A percentile compares a stretch with the other conserved stretches of the same genome.
phyloP scores from a whole-genome alignment of 2,329 filamentous ascomycete genomes.

The Clarireedia sp. region DNA sequence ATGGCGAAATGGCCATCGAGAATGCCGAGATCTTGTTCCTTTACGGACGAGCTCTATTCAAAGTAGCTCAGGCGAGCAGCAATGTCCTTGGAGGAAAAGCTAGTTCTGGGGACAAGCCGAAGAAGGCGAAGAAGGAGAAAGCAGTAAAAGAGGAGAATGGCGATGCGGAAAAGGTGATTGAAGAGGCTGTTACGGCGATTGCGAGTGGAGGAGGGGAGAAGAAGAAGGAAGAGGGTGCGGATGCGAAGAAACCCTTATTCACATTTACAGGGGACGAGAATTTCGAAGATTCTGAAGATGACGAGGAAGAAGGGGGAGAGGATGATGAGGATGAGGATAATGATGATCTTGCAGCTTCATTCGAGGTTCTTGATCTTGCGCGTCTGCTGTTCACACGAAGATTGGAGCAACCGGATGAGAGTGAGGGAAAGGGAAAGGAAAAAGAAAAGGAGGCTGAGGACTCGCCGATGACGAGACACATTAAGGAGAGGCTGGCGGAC shows the following conservation, averaged over 20 bases:
- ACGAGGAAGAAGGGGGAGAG: slow-evolving; percentile 46
- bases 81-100: slow-evolving; percentile 86
- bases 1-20: slow-evolving; percentile 82
- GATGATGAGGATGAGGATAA: slow-evolving; percentile 50
- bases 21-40: slow-evolving; percentile 93
- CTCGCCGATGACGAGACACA: slow-evolving; percentile 41
- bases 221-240: slow-evolving; percentile 32
- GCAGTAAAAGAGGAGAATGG: slow-evolving; percentile 35
- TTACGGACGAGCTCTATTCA: slow-evolving; percentile 90
- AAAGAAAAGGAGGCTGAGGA: slow-evolving; percentile 62
- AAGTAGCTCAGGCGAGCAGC: slow-evolving; percentile 87
- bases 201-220: slow-evolving; percentile 20
- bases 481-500: slow-evolving; percentile 72
- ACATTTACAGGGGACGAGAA: slow-evolving; percentile 93
- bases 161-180: slow-evolving; percentile 35
- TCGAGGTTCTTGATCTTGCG: slow-evolving; percentile 76
- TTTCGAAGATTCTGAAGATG: slow-evolving; percentile 75
- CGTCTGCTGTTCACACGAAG: slow-evolving; percentile 56
- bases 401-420: slow-evolving; percentile 40
- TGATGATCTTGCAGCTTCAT: slow-evolving; percentile 71
- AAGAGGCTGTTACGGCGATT: slow-evolving; percentile 38
- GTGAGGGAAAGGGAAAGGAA: slow-evolving; percentile 40
- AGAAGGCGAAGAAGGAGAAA: slow-evolving; percentile 37
- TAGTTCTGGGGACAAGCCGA: slow-evolving; percentile 41
- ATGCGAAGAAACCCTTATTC: slow-evolving; percentile 68